phyloP scores from a whole-genome alignment of 2,329 filamentous ascomycete genomes.

The Scedosporium dehoogii region DNA sequence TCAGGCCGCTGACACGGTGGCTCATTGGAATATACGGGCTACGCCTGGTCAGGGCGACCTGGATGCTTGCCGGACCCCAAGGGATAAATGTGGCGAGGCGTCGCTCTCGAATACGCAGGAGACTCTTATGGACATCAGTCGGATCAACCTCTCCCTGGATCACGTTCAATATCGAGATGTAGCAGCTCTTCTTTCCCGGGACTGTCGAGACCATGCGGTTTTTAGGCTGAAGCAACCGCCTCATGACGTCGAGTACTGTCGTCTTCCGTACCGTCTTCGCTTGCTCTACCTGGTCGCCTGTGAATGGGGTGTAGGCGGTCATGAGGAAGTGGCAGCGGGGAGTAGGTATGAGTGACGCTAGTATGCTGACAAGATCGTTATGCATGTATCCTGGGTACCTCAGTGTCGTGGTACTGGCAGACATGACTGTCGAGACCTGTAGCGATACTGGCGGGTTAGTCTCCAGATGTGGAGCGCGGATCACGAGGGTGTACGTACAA shows the following conservation, averaged over 20 bases:
- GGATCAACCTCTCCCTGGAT: constrained; percentile 98
- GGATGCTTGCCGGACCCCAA: constrained; percentile 95
- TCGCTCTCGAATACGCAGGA: constrained; percentile 89
- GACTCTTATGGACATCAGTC: constrained; percentile 95
- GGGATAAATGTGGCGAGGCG: constrained; percentile 93
- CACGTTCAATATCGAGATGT: constrained; percentile 97
- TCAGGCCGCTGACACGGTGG: constrained; percentile 88
- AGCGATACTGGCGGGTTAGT: constrained; percentile 7
- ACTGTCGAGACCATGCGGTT: constrained; percentile 98
- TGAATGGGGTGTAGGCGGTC: constrained; percentile 97
- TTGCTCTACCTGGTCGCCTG: constrained; percentile 89
- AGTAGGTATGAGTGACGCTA: constrained; percentile 91
- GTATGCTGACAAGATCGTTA: constrained; percentile 94
- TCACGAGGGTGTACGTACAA: constrained; percentile 42
- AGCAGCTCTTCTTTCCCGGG: constrained; percentile 94
- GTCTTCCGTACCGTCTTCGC: constrained; percentile 98
- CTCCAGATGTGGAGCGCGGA: not conserved
- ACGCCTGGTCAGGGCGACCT: constrained; percentile 92
- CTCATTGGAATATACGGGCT: constrained; percentile 93
- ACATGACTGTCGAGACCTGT: constrained; percentile 95
- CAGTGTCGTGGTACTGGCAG: constrained; percentile 89
- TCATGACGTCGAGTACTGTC: constrained; percentile 96
- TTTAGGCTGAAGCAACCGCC: constrained; percentile 88
- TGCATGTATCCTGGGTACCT: constrained; percentile 99
- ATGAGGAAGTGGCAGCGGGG: constrained; percentile 97